phyloP scores from a whole-genome alignment of 305 asterid genomes.

The Fraxinus sp. region DNA sequence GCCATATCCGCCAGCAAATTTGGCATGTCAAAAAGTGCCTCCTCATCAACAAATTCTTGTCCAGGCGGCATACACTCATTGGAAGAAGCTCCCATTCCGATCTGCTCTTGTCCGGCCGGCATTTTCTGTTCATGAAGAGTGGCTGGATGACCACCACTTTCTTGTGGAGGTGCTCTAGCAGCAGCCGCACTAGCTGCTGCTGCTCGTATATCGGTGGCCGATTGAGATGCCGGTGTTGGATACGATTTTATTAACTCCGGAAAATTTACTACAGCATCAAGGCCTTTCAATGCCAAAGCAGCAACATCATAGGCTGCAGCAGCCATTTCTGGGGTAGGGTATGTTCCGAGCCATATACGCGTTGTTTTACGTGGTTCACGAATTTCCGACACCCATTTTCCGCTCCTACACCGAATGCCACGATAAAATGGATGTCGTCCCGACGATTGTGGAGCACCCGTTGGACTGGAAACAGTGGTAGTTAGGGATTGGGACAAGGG shows the following conservation, averaged over 20 bases:
- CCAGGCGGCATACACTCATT: not conserved
- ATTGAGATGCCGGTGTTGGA: slow-evolving; percentile 44
- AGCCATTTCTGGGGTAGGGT: slow-evolving; percentile 64
- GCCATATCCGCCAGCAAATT: slow-evolving; percentile 60
- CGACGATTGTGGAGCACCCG: slow-evolving; percentile 2
- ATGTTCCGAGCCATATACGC: slow-evolving; percentile 75
- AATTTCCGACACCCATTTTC: slow-evolving; percentile 68
- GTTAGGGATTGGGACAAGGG: not conserved
- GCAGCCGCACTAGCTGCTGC: slow-evolving; percentile 57
- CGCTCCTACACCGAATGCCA: slow-evolving; percentile 52
- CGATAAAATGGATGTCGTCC: slow-evolving; percentile 48
- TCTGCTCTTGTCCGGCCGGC: not conserved
- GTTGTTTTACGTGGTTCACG: slow-evolving; percentile 60
- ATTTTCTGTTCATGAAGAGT: not conserved
- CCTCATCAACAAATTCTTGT: slow-evolving; percentile 49
- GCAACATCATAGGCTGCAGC: slow-evolving; percentile 76
- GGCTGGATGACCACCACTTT: not conserved
- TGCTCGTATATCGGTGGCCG: slow-evolving; percentile 48
- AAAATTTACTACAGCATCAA: slow-evolving; percentile 44
- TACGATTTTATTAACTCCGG: slow-evolving; percentile 38
- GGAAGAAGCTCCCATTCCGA: slow-evolving; percentile 9
- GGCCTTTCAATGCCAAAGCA: slow-evolving; percentile 54
- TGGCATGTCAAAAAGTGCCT: slow-evolving; percentile 57
- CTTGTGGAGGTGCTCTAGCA: slow-evolving; percentile 22
- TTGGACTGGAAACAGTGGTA: slow-evolving; percentile 23